phyloP scores from a whole-genome alignment of 2,329 filamentous ascomycete genomes.

The Xylaria polymorpha region DNA sequence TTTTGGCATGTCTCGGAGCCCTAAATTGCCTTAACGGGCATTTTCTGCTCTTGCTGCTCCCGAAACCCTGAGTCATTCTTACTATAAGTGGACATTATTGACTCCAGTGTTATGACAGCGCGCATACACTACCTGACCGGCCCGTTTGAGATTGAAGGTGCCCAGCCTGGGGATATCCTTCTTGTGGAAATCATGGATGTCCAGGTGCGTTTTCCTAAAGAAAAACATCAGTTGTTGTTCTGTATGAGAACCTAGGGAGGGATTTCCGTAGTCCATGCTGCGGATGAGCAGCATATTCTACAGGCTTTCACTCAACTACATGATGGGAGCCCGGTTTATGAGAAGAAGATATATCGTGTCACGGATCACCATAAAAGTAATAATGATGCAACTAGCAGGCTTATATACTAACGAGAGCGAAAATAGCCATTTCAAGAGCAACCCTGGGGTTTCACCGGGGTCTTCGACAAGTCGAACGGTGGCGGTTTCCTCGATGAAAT shows the following conservation, averaged over 20 bases:
- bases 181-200: constrained; percentile 94
- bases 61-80: no score
- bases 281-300: neutral
- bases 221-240: neutral
- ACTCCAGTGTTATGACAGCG: no score
- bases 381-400: neutral
- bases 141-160: constrained; percentile 86
- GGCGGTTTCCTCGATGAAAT: constrained; percentile 90
- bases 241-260: neutral
- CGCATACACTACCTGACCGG: constrained; percentile 89
- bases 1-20: no score
- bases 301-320: neutral
- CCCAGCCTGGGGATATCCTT: constrained; percentile 85
- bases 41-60: no score
- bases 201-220: constrained; percentile 29
- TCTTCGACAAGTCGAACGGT: constrained; percentile 84
- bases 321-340: neutral
- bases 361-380: neutral
- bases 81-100: no score
- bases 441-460: constrained; percentile 90
- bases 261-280: neutral
- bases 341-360: constrained; percentile 48
- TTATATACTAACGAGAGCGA: constrained; percentile 16
- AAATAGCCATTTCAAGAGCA: constrained; percentile 79
- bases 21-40: no score